Conservation (phyloP, 805 yeast genomes). For the Candida taoyuanica region DNA sequence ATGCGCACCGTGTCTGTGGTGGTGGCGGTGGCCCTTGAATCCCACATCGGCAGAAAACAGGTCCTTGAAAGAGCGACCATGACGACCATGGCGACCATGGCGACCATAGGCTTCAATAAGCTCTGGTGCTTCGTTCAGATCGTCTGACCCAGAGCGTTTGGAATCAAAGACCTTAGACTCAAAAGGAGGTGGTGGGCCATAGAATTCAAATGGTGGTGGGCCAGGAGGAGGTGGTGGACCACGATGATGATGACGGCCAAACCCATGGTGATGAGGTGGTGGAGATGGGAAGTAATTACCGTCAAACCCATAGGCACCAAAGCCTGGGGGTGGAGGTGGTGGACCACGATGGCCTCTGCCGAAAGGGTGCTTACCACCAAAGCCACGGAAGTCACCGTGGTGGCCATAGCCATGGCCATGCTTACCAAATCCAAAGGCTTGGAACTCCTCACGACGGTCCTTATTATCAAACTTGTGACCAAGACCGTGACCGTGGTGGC, state of each 20-base stretch:
- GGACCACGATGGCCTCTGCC: neutral
- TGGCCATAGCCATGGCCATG: conserved; percentile 1
- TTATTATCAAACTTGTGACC: no score
- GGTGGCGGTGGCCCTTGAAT: neutral
- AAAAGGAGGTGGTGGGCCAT: neutral
- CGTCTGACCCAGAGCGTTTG: no score
- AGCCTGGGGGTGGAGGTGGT: neutral
- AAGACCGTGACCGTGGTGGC: neutral
- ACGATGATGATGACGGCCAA: conserved; percentile 3
- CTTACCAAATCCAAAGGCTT: neutral
- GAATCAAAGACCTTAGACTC: neutral
- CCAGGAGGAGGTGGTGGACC: conserved; percentile 1
- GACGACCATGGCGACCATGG: neutral
- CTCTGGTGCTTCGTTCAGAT: no score
- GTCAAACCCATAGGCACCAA: neutral
- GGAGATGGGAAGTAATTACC: neutral
- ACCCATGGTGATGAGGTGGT: neutral
- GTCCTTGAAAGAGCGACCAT: neutral
- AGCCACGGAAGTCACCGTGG: neutral
- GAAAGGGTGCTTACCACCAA: neutral
- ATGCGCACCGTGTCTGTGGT: neutral
- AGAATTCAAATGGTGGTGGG: neutral
- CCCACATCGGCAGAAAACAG: neutral
- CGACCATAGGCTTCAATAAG: neutral
- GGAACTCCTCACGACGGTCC: neutral